Evolutionary conservation across 2,329 filamentous ascomycete genomes (phyloP), one percentile per base, ranked within the genome.

Genomic region (Alternaria sp.): DNA sequence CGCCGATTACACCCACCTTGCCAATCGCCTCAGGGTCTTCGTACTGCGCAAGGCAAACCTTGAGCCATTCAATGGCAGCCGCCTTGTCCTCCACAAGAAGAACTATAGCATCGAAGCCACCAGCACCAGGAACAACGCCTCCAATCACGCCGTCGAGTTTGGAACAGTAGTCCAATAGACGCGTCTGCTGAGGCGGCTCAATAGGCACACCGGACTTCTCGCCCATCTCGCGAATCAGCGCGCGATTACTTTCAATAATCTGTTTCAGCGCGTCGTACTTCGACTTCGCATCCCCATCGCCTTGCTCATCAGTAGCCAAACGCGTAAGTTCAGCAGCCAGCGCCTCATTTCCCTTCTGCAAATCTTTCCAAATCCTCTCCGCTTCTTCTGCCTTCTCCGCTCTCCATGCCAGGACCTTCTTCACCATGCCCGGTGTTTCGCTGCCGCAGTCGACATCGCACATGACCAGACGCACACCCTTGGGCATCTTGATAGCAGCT

Each of bases 371-470:
- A 17, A 97, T 83, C 64, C 80, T 74, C 65, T 88, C 87, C 2
- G 93, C 90, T n/a, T 85, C 87, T 3, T 85, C 85, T 0, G 85
- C 81, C 19, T 93, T 88, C 51, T 86, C 81, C 54, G 87, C 87
- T 55, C 91, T 86, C 96, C 96, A 99, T 30, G 87, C 86, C 4
- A 98, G 85, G 13, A 99, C 92, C 76, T 92, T 88, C 82, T 95
- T 97, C 40, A 97, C 96, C 96, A 99, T 98, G 13, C 93, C 88
- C 0, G 97, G 94, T 8, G 95, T 98, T 83, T 97, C 88, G 52
- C 91, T 95, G 30, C 96, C 96, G 76, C 94, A 97, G 77, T 96
- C 93, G 7, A 99, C 96, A 76, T 99, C 96, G 76, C 93, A 97
- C 90, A 99, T 96, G 64, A 96, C 88, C 69, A 98, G 84, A 23